Evolutionary conservation across 1,284 basidiomycete species (phyloP).

Genomic region (Rhodotorula sp.): DNA sequence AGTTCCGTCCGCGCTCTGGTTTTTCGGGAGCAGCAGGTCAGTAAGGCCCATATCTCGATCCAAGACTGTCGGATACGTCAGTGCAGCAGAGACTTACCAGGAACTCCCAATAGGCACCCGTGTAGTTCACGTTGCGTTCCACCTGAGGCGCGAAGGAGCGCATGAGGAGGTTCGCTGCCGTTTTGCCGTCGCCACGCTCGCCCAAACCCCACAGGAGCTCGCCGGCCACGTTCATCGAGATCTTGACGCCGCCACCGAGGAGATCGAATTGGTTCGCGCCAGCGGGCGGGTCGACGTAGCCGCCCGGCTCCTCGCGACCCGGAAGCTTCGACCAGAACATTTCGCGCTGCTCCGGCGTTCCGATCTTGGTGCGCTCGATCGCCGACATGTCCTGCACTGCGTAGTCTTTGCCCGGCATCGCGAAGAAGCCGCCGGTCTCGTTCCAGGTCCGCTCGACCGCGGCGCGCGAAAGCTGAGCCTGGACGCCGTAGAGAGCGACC

Average conservation of each 20-base stretch:
- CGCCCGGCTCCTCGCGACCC: constrained; percentile 3
- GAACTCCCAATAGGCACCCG: constrained; percentile 1
- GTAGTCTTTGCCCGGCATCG: not conserved
- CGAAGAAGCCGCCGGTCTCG: constrained; percentile 9
- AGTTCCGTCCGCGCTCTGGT: not conserved
- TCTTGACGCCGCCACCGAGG: constrained; percentile 1
- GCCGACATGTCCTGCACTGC: constrained; percentile 19
- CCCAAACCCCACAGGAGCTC: constrained; percentile 2
- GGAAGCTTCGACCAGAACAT: constrained; percentile 9
- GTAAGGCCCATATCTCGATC: not conserved
- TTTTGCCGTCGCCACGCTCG: not conserved
- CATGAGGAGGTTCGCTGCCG: not conserved
- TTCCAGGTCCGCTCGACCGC: constrained; percentile 20
- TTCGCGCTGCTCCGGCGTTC: constrained; percentile 1
- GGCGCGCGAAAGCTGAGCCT: constrained; percentile 3
- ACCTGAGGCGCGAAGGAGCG: not conserved
- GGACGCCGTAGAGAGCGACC: not conserved
- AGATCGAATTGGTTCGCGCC: not conserved
- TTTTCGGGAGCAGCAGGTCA: not conserved
- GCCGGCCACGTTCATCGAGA: not conserved
- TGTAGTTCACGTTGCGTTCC: not conserved
- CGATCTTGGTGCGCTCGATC: constrained; percentile 2
- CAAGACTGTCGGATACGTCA: not conserved
- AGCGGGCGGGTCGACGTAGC: constrained; percentile 1
- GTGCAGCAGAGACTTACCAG: not conserved